phyloP scores from a whole-genome alignment of 2,329 filamentous ascomycete species.

The Cladophialophora carrionii region DNA sequence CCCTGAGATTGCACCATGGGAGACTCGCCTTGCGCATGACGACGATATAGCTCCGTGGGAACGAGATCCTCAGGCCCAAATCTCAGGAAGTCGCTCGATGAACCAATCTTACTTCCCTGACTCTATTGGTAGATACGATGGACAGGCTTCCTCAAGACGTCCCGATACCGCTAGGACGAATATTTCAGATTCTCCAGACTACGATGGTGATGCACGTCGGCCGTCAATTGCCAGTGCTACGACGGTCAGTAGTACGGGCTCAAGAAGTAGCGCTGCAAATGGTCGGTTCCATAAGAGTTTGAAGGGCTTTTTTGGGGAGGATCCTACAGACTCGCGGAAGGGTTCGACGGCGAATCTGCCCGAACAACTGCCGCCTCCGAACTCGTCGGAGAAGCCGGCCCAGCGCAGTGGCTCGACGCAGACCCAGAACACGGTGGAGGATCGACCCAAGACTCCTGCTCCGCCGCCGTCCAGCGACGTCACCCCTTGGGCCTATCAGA shows the following conservation, averaged over 20 bases:
- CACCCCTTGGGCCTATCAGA: slow-evolving; percentile 96
- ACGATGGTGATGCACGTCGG: slow-evolving; percentile 72
- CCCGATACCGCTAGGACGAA: slow-evolving; percentile 58
- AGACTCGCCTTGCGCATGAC: slow-evolving; percentile 37
- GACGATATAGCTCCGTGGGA: slow-evolving; percentile 42
- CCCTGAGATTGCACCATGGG: slow-evolving; percentile 42
- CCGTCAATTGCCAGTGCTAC: slow-evolving; percentile 88
- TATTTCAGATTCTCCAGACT: slow-evolving; percentile 63
- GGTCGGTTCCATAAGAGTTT: slow-evolving; percentile 77
- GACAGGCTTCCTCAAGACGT: slow-evolving; percentile 70
- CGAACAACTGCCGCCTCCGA: slow-evolving; percentile 63
- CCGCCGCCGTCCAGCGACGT: slow-evolving; percentile 86
- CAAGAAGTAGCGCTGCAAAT: slow-evolving; percentile 70
- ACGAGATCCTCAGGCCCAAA: slow-evolving; percentile 36
- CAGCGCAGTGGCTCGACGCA: slow-evolving; percentile 83
- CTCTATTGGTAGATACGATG: slow-evolving; percentile 38
- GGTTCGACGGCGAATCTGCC: slow-evolving; percentile 56
- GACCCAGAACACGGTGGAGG: slow-evolving; percentile 59
- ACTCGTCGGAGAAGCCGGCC: slow-evolving; percentile 52
- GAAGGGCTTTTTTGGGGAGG: slow-evolving; percentile 90
- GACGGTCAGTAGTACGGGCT: slow-evolving; percentile 82
- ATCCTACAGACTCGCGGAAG: slow-evolving; percentile 62
- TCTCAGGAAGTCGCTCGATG: slow-evolving; percentile 33
- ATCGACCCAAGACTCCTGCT: slow-evolving; percentile 55
- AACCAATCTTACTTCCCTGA: slow-evolving; percentile 36